These are phyloP conservation scores for Staphylotrichum tortipilum DNA, from an alignment of 495 filamentous ascomycete genomes.

Conservation along the genomic window DNA sequence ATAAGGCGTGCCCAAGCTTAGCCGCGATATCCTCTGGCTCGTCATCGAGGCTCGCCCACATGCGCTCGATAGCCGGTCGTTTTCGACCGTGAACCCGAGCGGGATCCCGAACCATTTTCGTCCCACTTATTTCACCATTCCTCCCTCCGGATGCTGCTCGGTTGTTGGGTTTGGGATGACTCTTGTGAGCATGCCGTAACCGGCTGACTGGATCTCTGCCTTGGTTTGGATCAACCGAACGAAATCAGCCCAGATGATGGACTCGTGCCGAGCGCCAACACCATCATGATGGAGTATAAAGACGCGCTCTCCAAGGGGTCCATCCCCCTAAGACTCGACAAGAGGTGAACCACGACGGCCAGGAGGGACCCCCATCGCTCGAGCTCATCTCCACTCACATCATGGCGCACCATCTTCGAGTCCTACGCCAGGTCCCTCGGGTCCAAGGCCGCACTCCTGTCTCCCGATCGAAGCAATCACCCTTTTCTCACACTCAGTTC, in stretches of 20 bases:
- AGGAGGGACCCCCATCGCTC: neutral
- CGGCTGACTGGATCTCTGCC: neutral
- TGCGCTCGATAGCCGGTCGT: neutral
- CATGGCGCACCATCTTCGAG: neutral
- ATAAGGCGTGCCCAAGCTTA: neutral
- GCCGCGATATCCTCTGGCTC: neutral
- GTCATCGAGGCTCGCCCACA: neutral
- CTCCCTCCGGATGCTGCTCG: neutral
- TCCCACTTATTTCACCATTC: neutral
- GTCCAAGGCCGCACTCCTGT: neutral
- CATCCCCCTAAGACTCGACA: too few relatives aligned
- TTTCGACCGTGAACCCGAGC: neutral
- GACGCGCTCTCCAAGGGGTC: neutral
- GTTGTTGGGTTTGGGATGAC: neutral
- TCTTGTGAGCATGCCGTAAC: neutral
- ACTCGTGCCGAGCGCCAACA: neutral
- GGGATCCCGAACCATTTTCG: neutral
- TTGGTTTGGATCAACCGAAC: neutral
- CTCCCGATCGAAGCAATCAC: too few relatives aligned
- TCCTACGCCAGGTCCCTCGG: neutral
- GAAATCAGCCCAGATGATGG: neutral
- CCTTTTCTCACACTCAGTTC: neutral
- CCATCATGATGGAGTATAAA: neutral
- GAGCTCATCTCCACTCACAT: neutral
- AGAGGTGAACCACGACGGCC: too few relatives aligned